These are phyloP conservation scores for Colletotrichum sp. DNA, from an alignment of 2,329 filamentous ascomycete genomes.

Conservation along the genomic window DNA sequence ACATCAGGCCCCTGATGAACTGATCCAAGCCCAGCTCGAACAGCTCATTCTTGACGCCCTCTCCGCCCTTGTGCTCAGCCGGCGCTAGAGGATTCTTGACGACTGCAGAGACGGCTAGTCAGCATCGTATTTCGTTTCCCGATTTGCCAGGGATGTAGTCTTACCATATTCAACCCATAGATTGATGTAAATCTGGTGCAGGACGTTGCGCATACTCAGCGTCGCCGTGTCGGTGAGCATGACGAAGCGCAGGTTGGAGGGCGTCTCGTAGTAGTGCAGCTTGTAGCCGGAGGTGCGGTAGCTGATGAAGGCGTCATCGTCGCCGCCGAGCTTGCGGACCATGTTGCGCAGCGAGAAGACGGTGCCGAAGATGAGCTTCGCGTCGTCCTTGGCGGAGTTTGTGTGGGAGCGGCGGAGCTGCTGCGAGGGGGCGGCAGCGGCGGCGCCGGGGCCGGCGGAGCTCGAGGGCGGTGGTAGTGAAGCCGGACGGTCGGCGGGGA, in stretches of 20 bases:
- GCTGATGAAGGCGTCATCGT: slow-evolving; percentile 93
- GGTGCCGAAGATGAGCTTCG: slow-evolving; percentile 96
- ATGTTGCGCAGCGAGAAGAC: slow-evolving; percentile 97
- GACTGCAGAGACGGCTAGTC: slow-evolving; percentile 45
- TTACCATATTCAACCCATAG: slow-evolving; percentile 94
- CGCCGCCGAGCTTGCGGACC: slow-evolving; percentile 91
- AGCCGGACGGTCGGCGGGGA: slow-evolving; percentile 47
- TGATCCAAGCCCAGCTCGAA: slow-evolving; percentile 78
- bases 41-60: slow-evolving; percentile 73
- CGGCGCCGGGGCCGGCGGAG: slow-evolving; percentile 20
- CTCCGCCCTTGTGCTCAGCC: slow-evolving; percentile 71
- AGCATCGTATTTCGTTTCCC: slow-evolving; percentile 15
- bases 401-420: background rate
- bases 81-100: slow-evolving; percentile 75
- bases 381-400: slow-evolving; percentile 71
- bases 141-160: slow-evolving; percentile 20
- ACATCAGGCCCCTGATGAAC: slow-evolving; percentile 73
- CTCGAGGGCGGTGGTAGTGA: slow-evolving; percentile 48
- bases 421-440: slow-evolving; percentile 13
- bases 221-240: slow-evolving; percentile 93
- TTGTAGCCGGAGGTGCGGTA: slow-evolving; percentile 96
- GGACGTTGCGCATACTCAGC: slow-evolving; percentile 87
- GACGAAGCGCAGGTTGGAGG: slow-evolving; percentile 93
- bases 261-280: slow-evolving; percentile 98
- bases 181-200: slow-evolving; percentile 99